A percentile compares a stretch with the other conserved stretches of the same genome.
Evolutionary conservation across 1,139 yeast species (phyloP).

Genomic region (Yamadazyma conglobata): DNA sequence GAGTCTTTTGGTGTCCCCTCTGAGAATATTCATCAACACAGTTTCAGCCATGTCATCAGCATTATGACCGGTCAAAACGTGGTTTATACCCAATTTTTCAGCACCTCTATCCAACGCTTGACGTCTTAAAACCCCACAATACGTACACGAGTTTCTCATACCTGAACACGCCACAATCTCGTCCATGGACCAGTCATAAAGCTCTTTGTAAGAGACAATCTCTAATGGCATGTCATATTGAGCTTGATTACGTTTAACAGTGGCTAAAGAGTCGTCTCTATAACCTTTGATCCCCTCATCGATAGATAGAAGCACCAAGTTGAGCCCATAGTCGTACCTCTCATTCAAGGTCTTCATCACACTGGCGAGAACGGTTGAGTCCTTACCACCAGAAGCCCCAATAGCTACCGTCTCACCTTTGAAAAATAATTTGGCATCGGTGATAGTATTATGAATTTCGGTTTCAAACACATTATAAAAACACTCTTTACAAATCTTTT

Average conservation of each 20-base stretch:
- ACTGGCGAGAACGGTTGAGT: conserved; percentile 91
- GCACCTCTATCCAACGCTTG: conserved; percentile 98
- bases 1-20: conserved; percentile 95
- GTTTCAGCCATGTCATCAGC: conserved; percentile 99
- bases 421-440: conserved; percentile 62
- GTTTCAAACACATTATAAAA: conserved; percentile 90
- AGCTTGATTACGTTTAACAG: conserved; percentile 86
- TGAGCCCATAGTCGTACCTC: conserved; percentile 79
- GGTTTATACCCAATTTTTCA: conserved; percentile 77
- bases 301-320: conserved; percentile 76
- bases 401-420: conserved; percentile 89
- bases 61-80: conserved; percentile 97
- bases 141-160: conserved; percentile 90
- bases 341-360: conserved; percentile 85
- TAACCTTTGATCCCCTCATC: conserved; percentile 98
- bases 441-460: conserved; percentile 89
- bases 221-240: conserved; percentile 89
- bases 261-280: conserved; percentile 94
- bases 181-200: conserved; percentile 98
- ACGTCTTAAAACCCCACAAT: conserved; percentile 94
- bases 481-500: conserved; percentile 88
- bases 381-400: conserved; percentile 99
- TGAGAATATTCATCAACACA: conserved; percentile 83
- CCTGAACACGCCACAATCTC: conserved; percentile 96
- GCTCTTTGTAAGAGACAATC: conserved; percentile 83